Percentiles rank a stretch among this genome's conserved stretches.
Conservation (phyloP, 495 filamentous ascomycete genomes). For the Neurospora sp. region DNA sequence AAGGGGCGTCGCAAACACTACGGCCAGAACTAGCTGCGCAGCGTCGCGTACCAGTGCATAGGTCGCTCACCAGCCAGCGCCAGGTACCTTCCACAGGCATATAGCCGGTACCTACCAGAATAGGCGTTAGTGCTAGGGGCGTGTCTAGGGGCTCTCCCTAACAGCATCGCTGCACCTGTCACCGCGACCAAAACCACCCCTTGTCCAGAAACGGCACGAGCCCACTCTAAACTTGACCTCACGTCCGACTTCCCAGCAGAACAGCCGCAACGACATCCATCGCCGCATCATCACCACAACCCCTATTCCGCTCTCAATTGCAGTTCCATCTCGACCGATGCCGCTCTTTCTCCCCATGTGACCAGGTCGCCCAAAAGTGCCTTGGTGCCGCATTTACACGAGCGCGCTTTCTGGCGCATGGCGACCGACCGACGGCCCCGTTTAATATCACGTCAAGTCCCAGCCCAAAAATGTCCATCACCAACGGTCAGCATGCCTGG, state of each 20-base stretch:
- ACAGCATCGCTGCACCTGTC: neutral
- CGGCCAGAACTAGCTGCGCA: neutral
- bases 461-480: conserved; percentile 38
- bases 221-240: conserved; percentile 37
- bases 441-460: conserved; percentile 1
- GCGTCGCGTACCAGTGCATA: neutral
- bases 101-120: neutral
- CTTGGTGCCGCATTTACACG: conserved; percentile 34
- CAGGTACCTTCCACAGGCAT: neutral
- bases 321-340: conserved; percentile 31
- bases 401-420: conserved; percentile 38
- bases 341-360: conserved; percentile 29
- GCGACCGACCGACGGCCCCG: conserved; percentile 28
- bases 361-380: conserved; percentile 27
- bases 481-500: conserved; percentile 41
- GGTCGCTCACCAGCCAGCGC: no score
- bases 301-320: conserved; percentile 19
- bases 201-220: conserved; percentile 26
- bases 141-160: neutral
- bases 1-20: neutral
- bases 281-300: conserved; percentile 28
- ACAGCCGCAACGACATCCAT: conserved; percentile 30
- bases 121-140: neutral
- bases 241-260: conserved; percentile 31
- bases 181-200: conserved; percentile 13